These are phyloP conservation scores for Phytopythium cucurbitacearum DNA, from an alignment of 352 stramenopile species.

Conservation along the genomic window DNA sequence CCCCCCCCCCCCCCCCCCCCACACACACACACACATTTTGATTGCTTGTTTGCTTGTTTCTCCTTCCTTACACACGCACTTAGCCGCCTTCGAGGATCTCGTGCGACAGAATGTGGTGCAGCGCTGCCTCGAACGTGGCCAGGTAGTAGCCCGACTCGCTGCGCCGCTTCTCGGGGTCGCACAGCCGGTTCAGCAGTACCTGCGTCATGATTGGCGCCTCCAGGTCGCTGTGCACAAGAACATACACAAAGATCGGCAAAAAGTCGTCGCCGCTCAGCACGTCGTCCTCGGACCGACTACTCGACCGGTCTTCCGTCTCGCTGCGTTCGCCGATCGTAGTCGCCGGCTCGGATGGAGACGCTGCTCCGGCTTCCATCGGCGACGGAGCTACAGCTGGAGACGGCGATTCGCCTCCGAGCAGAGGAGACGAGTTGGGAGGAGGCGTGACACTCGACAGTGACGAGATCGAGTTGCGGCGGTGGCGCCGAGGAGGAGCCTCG, in stretches of 20 bases:
- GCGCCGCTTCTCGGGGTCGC: conserved; percentile 78
- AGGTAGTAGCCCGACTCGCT: conserved; percentile 88
- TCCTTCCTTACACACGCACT: background rate
- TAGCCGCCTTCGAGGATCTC: conserved; percentile 18
- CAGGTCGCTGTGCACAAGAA: conserved; percentile 81
- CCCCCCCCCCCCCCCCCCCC: no score
- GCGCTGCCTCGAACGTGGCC: conserved; percentile 73
- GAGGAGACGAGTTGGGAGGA: no score
- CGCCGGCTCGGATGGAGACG: no score
- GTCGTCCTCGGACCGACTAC: conserved; percentile 34
- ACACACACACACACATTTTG: no score
- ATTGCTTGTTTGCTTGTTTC: no score
- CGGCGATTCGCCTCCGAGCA: no score
- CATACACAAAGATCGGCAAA: conserved; percentile 87
- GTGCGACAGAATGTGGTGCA: conserved; percentile 77
- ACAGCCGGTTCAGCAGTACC: conserved; percentile 78
- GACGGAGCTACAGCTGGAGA: no score
- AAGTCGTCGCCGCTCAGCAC: conserved; percentile 84
- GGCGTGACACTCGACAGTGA: background rate
- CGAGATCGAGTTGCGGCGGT: conserved; percentile 34
- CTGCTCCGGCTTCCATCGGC: no score
- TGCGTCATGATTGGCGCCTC: conserved; percentile 74
- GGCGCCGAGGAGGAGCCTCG: conserved; percentile 20
- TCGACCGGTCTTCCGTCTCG: no score
- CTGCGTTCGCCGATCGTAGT: no score